Percentiles rank a stretch among this genome's conserved stretches.
Evolutionary conservation across 192 early-diverging fungal species (phyloP).

Genomic region (Podila horticola): DNA sequence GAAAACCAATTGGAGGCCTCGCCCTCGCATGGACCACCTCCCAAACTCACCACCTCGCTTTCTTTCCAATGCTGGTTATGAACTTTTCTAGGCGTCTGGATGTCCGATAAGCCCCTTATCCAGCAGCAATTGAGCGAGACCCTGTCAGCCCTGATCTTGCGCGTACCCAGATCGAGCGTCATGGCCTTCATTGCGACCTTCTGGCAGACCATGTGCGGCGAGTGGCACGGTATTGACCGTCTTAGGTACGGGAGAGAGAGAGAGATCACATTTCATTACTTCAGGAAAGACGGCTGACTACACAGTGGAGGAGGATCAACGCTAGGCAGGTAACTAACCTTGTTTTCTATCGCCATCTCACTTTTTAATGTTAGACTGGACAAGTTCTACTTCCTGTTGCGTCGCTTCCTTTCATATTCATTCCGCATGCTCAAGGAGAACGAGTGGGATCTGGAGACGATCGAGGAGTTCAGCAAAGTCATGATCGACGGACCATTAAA

Average conservation of each 20-base stretch:
- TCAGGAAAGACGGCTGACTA: too few species aligned
- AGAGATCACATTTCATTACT: background rate
- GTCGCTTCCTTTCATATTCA: slow-evolving; percentile 70
- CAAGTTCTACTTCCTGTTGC: slow-evolving; percentile 79
- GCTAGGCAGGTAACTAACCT: background rate
- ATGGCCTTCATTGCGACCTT: slow-evolving; percentile 71
- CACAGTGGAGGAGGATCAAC: too few species aligned
- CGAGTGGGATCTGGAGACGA: slow-evolving; percentile 61
- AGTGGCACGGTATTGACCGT: slow-evolving; percentile 86
- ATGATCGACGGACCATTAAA: slow-evolving; percentile 69
- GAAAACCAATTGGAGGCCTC: background rate
- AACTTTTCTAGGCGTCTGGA: slow-evolving; percentile 84
- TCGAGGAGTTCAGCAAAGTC: slow-evolving; percentile 64
- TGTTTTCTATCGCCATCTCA: background rate
- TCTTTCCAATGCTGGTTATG: background rate
- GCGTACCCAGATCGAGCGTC: slow-evolving; percentile 56
- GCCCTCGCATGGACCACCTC: too few species aligned
- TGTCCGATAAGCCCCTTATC: slow-evolving; percentile 94
- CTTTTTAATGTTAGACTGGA: slow-evolving; percentile 64
- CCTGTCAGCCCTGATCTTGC: slow-evolving; percentile 69
- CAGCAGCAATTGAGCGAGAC: slow-evolving; percentile 89
- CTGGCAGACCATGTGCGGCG: slow-evolving; percentile 71
- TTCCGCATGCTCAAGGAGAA: slow-evolving; percentile 71
- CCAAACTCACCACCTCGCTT: background rate
- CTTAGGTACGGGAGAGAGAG: slow-evolving; percentile 59